Evolutionary conservation across 2,329 filamentous ascomycete genomes (phyloP).

Genomic region (Hypoxylon sp.): DNA sequence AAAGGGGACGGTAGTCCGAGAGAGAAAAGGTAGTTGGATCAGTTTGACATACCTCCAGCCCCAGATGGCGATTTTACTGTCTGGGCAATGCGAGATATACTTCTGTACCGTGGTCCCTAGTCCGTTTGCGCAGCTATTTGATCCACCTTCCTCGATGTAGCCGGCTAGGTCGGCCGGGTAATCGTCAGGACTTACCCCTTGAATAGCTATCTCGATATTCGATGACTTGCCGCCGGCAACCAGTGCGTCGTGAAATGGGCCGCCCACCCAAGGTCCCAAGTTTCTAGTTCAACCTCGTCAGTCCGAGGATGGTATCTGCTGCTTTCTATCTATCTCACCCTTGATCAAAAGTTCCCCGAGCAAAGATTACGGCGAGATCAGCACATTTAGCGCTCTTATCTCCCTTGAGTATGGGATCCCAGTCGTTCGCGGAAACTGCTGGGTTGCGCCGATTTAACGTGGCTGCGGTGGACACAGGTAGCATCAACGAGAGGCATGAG

Average conservation of each 20-base stretch:
- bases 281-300: conserved; percentile 32
- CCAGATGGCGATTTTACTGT: conserved; percentile 36
- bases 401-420: conserved; percentile 34
- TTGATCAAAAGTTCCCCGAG: conserved; percentile 42
- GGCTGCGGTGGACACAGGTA: conserved; percentile 15
- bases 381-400: conserved; percentile 29
- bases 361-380: conserved; percentile 43
- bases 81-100: conserved; percentile 34
- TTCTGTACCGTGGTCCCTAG: conserved; percentile 33
- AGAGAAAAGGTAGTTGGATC: not conserved
- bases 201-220: conserved; percentile 30
- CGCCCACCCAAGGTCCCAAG: conserved; percentile 39
- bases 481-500: conserved; percentile 1
- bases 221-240: conserved; percentile 11
- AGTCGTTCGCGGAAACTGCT: conserved; percentile 35
- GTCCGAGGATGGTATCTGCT: not conserved
- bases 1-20: not conserved
- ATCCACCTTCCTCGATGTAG: conserved; percentile 40
- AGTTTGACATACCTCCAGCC: conserved; percentile 39
- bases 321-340: conserved; percentile 30
- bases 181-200: conserved; percentile 37
- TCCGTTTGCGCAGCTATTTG: conserved; percentile 31
- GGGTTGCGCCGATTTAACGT: conserved; percentile 21
- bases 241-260: conserved; percentile 37
- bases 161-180: conserved; percentile 42